Evolutionary conservation across 345 rosid genomes (phyloP), one percentile per base, ranked within the genome.

Genomic region (Arabis alpina): DNA sequence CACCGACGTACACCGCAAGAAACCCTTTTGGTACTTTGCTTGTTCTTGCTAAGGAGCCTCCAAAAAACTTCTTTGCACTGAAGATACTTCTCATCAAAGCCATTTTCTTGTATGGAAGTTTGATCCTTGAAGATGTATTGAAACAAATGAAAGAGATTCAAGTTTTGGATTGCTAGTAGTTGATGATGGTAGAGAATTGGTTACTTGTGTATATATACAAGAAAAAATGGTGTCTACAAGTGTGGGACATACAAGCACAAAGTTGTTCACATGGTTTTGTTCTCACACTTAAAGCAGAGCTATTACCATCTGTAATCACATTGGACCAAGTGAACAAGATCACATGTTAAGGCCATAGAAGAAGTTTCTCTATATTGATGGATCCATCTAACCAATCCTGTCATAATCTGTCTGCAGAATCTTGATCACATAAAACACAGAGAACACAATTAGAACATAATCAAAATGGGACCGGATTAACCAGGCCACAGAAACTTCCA

Each of bases 1-100:
- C 90, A 6, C 86, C 86, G 28, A 84, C 87, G 56, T 83, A 84
- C 2, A 82, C 83, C 3, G 75, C 80, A 44, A 81, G 44, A 64
- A 73, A 69, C 10, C 84, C 85, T 55, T 77, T 82, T 1, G 72
- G 84, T 14, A 24, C 51, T 53, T 66, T 66, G 30, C 71, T 66
- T 8, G 30, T 27, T 30, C 5, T 34, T 54, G 56, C 81, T 16
- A 71, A 75, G 53, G 74, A 70, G 10, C 80, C 76, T 11, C 76
- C 42, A 36, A 49, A 23, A 39, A 50, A 11, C 59, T 50, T 70
- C 66, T 70, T 70, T 49, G 59, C 51, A 59, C 43, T 8, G 1
- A 70, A 69, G 4, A 58, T 9, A 59, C 51, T 12, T 57, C 66
- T 69, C 30, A 69, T 32, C 13, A 69, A 49, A 59, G 59, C 59